Evolutionary conservation across 2,329 filamentous ascomycete species (phyloP).

Genomic region (Fulvia fulva): DNA sequence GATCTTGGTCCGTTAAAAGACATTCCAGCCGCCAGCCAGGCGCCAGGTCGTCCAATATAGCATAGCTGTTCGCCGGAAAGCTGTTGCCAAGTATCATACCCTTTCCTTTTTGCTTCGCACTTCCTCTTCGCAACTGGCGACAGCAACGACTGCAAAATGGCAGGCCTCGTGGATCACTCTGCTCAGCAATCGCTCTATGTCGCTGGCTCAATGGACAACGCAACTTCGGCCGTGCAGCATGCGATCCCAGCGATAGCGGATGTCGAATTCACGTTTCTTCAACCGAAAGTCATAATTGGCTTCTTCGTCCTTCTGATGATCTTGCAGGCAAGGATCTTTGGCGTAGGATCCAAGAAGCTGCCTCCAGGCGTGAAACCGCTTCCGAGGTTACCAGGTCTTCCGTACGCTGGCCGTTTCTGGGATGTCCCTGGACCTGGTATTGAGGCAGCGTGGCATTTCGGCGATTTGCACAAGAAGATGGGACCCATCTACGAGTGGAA

Average conservation of each 20-base stretch:
- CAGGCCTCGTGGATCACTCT: background rate
- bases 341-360: conserved; percentile 17
- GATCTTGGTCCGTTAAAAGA: background rate
- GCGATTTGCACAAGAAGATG: conserved; percentile 32
- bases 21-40: background rate
- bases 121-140: background rate
- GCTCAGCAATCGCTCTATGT: background rate
- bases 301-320: conserved; percentile 5
- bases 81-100: background rate
- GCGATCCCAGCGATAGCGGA: background rate
- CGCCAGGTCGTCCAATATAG: background rate
- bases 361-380: conserved; percentile 26
- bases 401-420: conserved; percentile 33
- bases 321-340: conserved; percentile 15
- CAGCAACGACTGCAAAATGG: background rate
- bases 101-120: background rate
- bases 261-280: conserved; percentile 4
- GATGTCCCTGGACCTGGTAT: conserved; percentile 32
- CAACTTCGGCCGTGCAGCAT: background rate
- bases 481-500: conserved; percentile 36
- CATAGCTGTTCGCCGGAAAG: background rate
- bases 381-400: conserved; percentile 29
- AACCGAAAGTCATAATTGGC: conserved; percentile 7
- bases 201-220: background rate
- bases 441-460: conserved; percentile 35